Base-by-base conservation (phyloP, 768 basidiomycete genomes). In the Serendipita sp. region DNA sequence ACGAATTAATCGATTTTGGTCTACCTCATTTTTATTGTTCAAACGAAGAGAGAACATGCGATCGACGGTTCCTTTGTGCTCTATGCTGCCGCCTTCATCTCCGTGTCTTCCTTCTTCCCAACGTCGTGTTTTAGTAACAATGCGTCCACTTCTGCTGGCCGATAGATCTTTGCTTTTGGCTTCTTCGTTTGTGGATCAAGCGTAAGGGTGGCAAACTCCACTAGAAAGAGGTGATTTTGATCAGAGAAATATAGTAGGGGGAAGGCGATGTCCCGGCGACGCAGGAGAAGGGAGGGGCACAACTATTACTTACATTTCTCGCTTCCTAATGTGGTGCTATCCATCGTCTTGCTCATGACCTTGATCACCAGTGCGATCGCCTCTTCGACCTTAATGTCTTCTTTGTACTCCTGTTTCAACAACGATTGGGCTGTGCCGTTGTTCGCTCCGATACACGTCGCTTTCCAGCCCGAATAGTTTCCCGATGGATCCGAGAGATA, bases 341-440 rank as follows among this genome's bases (percentile, higher is more conserved):
- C 96, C 95, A 99, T 97, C 62, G 95, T 97, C 81, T 97, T 98
- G 79, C 92, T 94, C 92, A 99, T 94, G 61, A 91, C 88, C 75
- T 84, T 86, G 67, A 98, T 78, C 48, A 88, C 91, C 22, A 99
- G 78, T n/a, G 82, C 85, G 67, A 95, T 86, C 22, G 93, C 94
- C 51, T 95, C 93, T 71, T 94, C 88, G 42, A 98, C 80, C 13
- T 79, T 77, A 62, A 98, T 86, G 63, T 91, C 91, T 67, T 98
- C 96, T 72, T 96, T 94, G 76, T 97, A 98, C 73, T 99, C 96
- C 74, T 99, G 95, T 77, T 97, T 94, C 67, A 99, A 76, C 66
- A 98, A 75, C 68, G 88, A 91, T 73, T 94, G 90, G 20, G 94
- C 94, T 0, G 93, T 96, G 42, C 92, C 89, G 72, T 89, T 96